Base-by-base conservation (phyloP, 176 grass and related monocot genomes). In the Carex kokanica region DNA sequence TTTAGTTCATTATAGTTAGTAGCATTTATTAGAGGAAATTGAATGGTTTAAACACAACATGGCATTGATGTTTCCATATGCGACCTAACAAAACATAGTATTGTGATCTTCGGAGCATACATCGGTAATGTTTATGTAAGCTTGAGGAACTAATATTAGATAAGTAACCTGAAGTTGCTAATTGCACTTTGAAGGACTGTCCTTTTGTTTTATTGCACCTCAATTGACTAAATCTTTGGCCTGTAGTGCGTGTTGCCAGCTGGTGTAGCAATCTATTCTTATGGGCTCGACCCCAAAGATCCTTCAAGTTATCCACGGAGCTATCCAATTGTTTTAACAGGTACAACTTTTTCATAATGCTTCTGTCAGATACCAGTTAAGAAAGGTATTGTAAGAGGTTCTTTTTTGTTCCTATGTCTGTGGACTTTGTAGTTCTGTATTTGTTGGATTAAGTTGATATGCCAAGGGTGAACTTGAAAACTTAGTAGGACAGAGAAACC, bases 321-420 rank as follows among this genome's bases (percentile, higher is more conserved):
- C 79, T 99, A 99, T 88, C 96, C 96, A 41, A 99, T 99, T 86
- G 96, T 99, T 87, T 86, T 99, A 88, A 99, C 96, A 87, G 96
- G 96, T 99, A 94, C n/a, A 74, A 63, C 6, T 43, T 47, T 16
- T 75, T 49, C n/a, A 71, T 24, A 14, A 51, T 49, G 69, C 69
- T 51, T 51, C n/a, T 43, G 36, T 71, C 36, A 16, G 18, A 71
- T 43, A 43, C 17, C 67, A 71, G 34, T 43, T 8, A 45, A 43
- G 0, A n/a, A 41, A 41, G 11, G 1, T 11, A 73, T 49, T 24
- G 69, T 73, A 73, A 43, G 69, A 51, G 17, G 16, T 71, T 17
- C 18, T 12, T 71, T 41, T 21, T 17, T n/a, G 29, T 69, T 64
- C 25, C 16, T 36, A 47, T 47, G 34, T 24, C 18, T 73, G 23